A percentile compares a stretch with the other conserved stretches of the same genome.
phyloP scores from a whole-genome alignment of 768 basidiomycete species.

The Suillus discolor region DNA sequence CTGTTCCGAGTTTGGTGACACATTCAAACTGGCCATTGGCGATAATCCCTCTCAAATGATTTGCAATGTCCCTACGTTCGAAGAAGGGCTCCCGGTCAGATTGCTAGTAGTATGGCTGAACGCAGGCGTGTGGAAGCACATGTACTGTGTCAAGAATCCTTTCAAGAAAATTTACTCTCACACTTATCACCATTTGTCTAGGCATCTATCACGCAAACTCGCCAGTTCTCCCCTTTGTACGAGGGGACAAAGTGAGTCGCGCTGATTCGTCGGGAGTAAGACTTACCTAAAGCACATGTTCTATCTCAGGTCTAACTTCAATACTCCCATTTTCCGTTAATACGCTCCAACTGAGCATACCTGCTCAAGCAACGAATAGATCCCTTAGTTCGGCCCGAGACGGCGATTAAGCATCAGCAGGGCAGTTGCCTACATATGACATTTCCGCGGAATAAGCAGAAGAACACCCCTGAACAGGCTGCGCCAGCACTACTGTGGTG shows the following conservation, averaged over 20 bases:
- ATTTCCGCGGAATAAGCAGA: slow-evolving; percentile 7
- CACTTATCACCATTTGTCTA: neutral
- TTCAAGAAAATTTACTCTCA: neutral
- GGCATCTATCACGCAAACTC: neutral
- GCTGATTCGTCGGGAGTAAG: neutral
- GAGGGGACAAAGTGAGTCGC: neutral
- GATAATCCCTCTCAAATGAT: neutral
- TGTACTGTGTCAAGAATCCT: neutral
- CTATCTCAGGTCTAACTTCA: slow-evolving; percentile 4
- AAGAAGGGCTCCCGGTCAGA: neutral
- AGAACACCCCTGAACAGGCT: neutral
- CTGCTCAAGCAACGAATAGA: neutral
- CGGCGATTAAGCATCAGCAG: slow-evolving; percentile 3
- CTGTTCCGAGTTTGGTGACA: neutral
- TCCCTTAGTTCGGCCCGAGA: neutral
- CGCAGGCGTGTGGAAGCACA: neutral
- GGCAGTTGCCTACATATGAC: neutral
- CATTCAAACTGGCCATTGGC: neutral
- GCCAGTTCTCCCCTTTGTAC: neutral
- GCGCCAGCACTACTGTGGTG: neutral
- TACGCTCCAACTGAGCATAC: neutral
- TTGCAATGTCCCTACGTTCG: neutral
- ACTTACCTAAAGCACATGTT: neutral
- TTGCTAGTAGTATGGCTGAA: neutral
- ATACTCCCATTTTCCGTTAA: slow-evolving; percentile 4